Base-by-base conservation (phyloP, 192 early-diverging fungal species). In the Chytriomyces sp. region DNA sequence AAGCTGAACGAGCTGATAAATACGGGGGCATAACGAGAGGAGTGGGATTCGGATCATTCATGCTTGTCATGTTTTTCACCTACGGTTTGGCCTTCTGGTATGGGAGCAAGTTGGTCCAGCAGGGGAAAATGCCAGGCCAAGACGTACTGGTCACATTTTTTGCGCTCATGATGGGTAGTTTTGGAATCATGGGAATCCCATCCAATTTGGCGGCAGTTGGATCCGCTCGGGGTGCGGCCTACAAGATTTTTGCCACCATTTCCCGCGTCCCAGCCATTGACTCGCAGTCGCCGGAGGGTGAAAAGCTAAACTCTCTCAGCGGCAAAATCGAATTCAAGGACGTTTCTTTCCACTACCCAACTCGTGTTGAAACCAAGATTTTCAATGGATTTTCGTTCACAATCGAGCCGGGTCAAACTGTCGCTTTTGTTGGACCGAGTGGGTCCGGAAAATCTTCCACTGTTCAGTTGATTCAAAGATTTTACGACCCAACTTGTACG, bases 51-150 rank as follows among this genome's bases (percentile, higher is more conserved):
- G 96, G 93, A 18, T 75, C 80, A 45, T 91, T 96, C 76, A 91
- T 93, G 87, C 85, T 91, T 28, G 80, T 91, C 69, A 84, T 96
- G 64, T 98, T 93, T 76, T 68, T 79, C 64, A 85, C 91, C 11
- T 95, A 95, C 69, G 89, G 90, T 10, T 86, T 96, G 18, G 91
- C 91, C 88, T 94, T 94, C 87, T 95, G 92, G 91, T 97, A 94
- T 77, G 95, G 94, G 46, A 75, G 88, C 64, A 81, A 79, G 35
- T 84, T 91, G 26, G 87, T 91, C 67, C 10, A 24, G 11, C 76
- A 84, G 24, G 79, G 78, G 23, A 45, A 76, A 2, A 89, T 93
- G 86, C 7, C 53, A 2, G 76, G 84, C 10, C 84, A 69, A 13
- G 79, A 87, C 24, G 82, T 90, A 35, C 47, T 87, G 75, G 85